A percentile compares a stretch with the other conserved stretches of the same genome.
These are phyloP conservation scores for Malbranchea cinnamomea DNA, from an alignment of 2,329 filamentous ascomycete species.

Conservation along the genomic window DNA sequence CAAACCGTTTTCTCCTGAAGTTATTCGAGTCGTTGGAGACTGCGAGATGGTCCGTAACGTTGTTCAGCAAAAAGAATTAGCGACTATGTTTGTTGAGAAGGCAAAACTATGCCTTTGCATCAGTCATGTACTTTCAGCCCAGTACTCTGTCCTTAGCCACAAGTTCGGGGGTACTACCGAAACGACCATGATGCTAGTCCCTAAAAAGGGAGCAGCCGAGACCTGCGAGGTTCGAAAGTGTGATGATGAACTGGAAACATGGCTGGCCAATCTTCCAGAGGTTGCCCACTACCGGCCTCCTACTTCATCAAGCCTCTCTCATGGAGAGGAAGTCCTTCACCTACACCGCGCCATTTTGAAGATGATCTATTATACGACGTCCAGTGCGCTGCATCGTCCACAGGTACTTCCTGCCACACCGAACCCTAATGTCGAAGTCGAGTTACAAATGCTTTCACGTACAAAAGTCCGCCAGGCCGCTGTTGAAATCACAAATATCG, in stretches of 20 bases:
- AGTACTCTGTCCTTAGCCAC: constrained; percentile 81
- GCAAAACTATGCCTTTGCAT: constrained; percentile 80
- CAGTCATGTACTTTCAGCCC: constrained; percentile 74
- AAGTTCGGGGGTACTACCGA: constrained; percentile 58
- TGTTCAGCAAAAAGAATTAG: constrained; percentile 61
- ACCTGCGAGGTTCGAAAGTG: constrained; percentile 64
- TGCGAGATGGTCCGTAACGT: constrained; percentile 58
- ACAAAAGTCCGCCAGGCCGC: constrained; percentile 72
- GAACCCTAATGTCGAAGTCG: constrained; percentile 39
- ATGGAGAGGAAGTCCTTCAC: constrained; percentile 35
- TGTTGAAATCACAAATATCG: constrained; percentile 71
- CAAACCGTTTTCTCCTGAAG: constrained; percentile 48
- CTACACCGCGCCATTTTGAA: constrained; percentile 76
- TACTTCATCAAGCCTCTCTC: constrained; percentile 40
- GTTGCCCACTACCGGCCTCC: constrained; percentile 55
- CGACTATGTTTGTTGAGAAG: constrained; percentile 81
- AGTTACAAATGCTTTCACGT: constrained; percentile 69
- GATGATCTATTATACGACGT: constrained; percentile 85
- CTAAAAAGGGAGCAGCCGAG: constrained; percentile 75
- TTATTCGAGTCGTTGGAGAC: constrained; percentile 52
- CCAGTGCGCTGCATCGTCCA: constrained; percentile 80
- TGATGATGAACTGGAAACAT: constrained; percentile 63
- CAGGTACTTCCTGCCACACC: constrained; percentile 71
- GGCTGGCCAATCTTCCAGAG: constrained; percentile 57
- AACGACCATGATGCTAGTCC: constrained; percentile 75